Conservation (phyloP, 306 rosid genomes). For the Heteromeles arbutifolia region DNA sequence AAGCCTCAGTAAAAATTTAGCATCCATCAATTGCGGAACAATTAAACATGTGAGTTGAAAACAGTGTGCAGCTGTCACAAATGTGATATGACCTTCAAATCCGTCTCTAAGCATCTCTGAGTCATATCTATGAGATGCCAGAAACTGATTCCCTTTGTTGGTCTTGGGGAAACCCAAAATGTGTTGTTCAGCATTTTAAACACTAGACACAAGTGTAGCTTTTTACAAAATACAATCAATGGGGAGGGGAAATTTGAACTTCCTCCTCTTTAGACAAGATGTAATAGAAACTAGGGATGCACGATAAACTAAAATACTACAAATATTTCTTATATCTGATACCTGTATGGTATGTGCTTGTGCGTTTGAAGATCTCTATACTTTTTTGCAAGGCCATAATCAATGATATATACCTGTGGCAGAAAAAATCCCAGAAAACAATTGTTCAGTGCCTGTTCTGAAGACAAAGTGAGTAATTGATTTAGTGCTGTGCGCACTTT, state of each 20-base stretch:
- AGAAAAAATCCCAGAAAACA: slow-evolving; percentile 19
- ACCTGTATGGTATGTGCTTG: slow-evolving; percentile 98
- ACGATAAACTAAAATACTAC: slow-evolving; percentile 5
- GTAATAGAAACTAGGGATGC: neutral
- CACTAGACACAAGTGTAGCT: neutral
- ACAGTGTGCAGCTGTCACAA: too few relatives aligned
- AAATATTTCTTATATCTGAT: slow-evolving; percentile 16
- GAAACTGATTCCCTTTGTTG: neutral
- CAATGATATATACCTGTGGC: slow-evolving; percentile 82
- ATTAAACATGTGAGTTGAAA: neutral
- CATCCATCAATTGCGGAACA: neutral
- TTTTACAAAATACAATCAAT: neutral
- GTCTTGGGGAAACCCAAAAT: neutral
- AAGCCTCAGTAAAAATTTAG: too few relatives aligned
- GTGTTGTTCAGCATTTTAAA: neutral
- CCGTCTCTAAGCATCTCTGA: neutral
- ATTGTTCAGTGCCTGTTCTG: slow-evolving; percentile 3
- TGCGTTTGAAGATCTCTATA: slow-evolving; percentile 95
- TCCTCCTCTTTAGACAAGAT: neutral
- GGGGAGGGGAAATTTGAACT: neutral
- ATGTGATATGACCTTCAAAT: neutral
- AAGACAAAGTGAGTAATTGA: neutral
- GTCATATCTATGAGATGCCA: neutral
- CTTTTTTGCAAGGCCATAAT: slow-evolving; percentile 96
- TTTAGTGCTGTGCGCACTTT: neutral